Evolutionary conservation across 2,329 filamentous ascomycete species (phyloP), one percentile per base, ranked within the genome.

Genomic region (Stemphylium beticola): DNA sequence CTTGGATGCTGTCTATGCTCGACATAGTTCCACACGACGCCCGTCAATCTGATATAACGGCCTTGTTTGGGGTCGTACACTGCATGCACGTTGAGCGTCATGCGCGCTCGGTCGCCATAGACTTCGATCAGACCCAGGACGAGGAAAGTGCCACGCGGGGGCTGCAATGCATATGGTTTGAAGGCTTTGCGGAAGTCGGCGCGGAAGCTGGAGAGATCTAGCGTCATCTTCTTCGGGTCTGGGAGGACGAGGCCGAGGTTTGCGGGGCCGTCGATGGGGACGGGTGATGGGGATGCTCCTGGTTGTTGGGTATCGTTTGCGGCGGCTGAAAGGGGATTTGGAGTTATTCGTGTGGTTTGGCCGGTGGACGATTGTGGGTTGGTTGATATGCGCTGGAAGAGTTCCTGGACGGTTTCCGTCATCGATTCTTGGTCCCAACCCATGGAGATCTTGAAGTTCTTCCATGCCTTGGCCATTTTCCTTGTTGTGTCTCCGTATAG

Each of bases 71-170:
- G 79, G 52, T 82, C 78, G 57, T 82, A 83, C 4, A 68, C 73
- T 4, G 73, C 77, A 8, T 64, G 55, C 2, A 82, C 77, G 51
- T 81, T 78, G n/a, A 82, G 57, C 4, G 77, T 75, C 51, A 78
- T 61, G 37, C 69, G 71, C 0, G 76, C 79, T 39, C 68, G 72
- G 8, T 68, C 62, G 6, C 80, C 80, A n/a, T 73, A 66, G 3
- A 82, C 62, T 52, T 82, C 78, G 1, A 83, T 68, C 31, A 81
- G 50, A 4, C 80, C 81, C 1, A 71, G 66, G 11, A 83, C 74
- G 0, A 77, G 55, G 46, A 82, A 75, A 3, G 72, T 74, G 3
- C 81, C 81, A 11, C 79, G 73, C 4, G 81, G 79, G 0, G 76
- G 66, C 32, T 77, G 72, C 6, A 66, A 49, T 1, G 39, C 3